Conservation (phyloP, 2,329 filamentous ascomycete genomes). For the Chaetomiaceae sp. region DNA sequence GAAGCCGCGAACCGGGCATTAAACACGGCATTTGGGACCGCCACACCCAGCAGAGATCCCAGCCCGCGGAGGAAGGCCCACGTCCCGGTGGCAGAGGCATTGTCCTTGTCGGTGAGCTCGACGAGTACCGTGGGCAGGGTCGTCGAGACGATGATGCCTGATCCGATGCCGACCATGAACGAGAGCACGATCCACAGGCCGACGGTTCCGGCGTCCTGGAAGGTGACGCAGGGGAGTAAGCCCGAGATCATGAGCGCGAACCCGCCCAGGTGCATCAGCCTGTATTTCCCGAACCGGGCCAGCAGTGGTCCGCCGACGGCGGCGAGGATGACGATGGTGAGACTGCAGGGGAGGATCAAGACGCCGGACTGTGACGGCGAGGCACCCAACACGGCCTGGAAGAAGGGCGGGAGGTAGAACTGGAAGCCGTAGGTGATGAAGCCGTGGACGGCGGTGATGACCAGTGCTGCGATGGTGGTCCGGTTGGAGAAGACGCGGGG, state of each 20-base stretch:
- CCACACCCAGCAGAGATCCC: conserved; percentile 39
- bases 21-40: conserved; percentile 38
- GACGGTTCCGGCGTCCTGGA: conserved; percentile 29
- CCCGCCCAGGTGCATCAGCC: conserved; percentile 29
- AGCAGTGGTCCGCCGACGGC: conserved; percentile 28
- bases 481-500: conserved; percentile 42
- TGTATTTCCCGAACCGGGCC: conserved; percentile 43
- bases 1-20: conserved; percentile 21
- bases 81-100: conserved; percentile 34
- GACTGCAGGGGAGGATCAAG: conserved; percentile 28
- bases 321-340: conserved; percentile 26
- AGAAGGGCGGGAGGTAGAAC: conserved; percentile 44
- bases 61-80: conserved; percentile 40
- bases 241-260: conserved; percentile 33
- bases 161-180: conserved; percentile 36
- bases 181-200: conserved; percentile 37
- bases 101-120: conserved; percentile 32
- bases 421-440: conserved; percentile 36
- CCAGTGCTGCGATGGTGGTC: conserved; percentile 34
- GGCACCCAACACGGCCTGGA: conserved; percentile 37
- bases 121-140: conserved; percentile 39
- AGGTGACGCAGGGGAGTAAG: conserved; percentile 34
- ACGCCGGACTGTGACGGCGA: conserved; percentile 32
- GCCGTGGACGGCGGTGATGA: conserved; percentile 36
- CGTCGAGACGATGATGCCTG: conserved; percentile 38